Conservation (phyloP, 495 filamentous ascomycete species). For the Penicillium parvum region DNA sequence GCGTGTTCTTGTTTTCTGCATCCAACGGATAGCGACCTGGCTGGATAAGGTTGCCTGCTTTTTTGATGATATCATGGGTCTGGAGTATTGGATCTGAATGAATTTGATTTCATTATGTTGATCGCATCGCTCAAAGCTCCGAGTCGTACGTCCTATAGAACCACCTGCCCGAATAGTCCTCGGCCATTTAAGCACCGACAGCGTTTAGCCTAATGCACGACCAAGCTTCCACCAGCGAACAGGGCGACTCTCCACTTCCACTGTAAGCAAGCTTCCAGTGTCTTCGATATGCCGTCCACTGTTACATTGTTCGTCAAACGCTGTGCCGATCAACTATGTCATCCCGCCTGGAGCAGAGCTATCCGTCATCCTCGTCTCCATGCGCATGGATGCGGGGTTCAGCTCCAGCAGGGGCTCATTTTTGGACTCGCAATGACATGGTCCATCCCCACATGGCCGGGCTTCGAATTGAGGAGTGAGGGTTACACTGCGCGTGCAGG, state of each 20-base stretch:
- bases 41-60: slow-evolving; percentile 18
- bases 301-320: slow-evolving; percentile 6
- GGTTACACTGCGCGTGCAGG: too few relatives aligned
- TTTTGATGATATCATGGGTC: slow-evolving; percentile 31
- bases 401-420: not conserved
- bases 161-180: too few relatives aligned
- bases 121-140: not conserved
- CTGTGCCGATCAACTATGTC: slow-evolving; percentile 12
- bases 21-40: slow-evolving; percentile 18
- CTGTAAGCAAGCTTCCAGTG: slow-evolving; percentile 7
- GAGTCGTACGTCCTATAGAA: not conserved
- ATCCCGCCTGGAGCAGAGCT: not conserved
- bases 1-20: slow-evolving; percentile 17
- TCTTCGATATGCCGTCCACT: slow-evolving; percentile 1
- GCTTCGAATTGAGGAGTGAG: too few relatives aligned
- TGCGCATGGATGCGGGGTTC: slow-evolving; percentile 10
- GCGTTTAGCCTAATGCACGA: too few relatives aligned
- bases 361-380: not conserved
- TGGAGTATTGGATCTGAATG: slow-evolving; percentile 20
- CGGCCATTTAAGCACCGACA: too few relatives aligned
- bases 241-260: not conserved
- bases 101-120: slow-evolving; percentile 8
- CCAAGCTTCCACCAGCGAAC: too few relatives aligned
- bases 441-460: too few relatives aligned
- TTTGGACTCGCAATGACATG: too few relatives aligned